Base-by-base conservation (phyloP, 768 basidiomycete species). In the Leucocoprinus birnbaumii region DNA sequence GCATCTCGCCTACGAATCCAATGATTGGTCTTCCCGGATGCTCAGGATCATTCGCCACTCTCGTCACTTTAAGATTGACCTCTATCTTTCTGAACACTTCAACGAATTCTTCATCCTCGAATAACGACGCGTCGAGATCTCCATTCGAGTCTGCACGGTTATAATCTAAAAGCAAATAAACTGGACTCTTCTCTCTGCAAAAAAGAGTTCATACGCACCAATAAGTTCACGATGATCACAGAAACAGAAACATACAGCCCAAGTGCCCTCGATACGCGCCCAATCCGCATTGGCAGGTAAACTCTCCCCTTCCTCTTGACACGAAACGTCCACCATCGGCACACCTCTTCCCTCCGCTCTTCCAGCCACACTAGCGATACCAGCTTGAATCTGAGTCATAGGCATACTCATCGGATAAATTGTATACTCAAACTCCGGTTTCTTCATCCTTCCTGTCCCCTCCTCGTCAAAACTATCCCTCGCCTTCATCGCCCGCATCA, bases 191-290 rank as follows among this genome's bases (percentile, higher is more conserved):
- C n/a, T n/a, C n/a, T n/a, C n/a, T n/a, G n/a, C n/a, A n/a, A n/a
- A n/a, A n/a, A 31, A 5, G 31, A 31, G 31, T 48, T 5, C 48
- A 13, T 11, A 71, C 85, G 65, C 61, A 89, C 86, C 68, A 40
- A 86, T 61, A 35, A 89, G 73, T 45, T 84, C 84, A 4, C 84
- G 69, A 61, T 89, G 86, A 63, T 89, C 86, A 50, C 80, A 77
- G 62, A 86, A 89, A 50, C 79, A 83, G 61, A 87, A 88, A n/a
- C 80, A 76, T 11, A 83, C 76, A 3, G 71, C 68, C 87, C 87
- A 89, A 14, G 66, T 27, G 0, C 87, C 87, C 27, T 72, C 71
- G 0, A 89, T 67, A 2, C 83, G 81, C 1, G 78, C 82, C 84
- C 84, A 85, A 64, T 86, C 84, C 13, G 24, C 53, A 41, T 37